Evolutionary conservation across 2,329 filamentous ascomycete genomes (phyloP), one percentile per base, ranked within the genome.

Genomic region (Diaporthe citrichinensis): DNA sequence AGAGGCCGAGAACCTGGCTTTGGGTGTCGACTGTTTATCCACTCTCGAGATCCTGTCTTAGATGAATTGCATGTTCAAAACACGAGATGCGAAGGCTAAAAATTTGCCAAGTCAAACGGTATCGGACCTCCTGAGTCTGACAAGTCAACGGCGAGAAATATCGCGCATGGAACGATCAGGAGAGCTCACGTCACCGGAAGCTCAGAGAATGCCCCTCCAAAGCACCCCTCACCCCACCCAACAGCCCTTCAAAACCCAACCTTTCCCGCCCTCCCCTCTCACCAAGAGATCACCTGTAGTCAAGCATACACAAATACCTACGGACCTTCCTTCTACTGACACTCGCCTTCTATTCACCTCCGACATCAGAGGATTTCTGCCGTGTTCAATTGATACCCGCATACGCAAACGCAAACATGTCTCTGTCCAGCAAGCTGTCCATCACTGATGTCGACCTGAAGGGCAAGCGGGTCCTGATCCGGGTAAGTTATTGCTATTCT

Each of bases 401-500:
- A 76, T 67, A n/a, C 17, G 31, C 61, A 44, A 77, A 77, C 44
- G 44, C 69, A 78, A 92, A 82, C 77, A 99, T 99, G 97, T 98
- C 97, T 92, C 95, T 99, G 85, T 94, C 96, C 82, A 98, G 93
- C 92, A 99, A 99, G 92, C 94, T 99, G 82, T 94, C 95, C 81
- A 98, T 99, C 87, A 94, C 92, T 80, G 96, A 99, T 84, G 93
- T 98, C 83, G 96, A 99, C 87, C 91, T 99, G 87, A 98, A 98
- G 92, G 96, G 91, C 92, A 99, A 99, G 93, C 93, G 96, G 82
- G 97, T 98, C 86, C 91, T 99, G 82, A 98, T 99, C 86, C 94
- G 97, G 84, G 97, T 98, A 91, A 86, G 94, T 89, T 77, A 23
- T 68, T n/a, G 36, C 34, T 58, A 3, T 62, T 41, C 65, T 53